phyloP scores from a whole-genome alignment of 441 rosid genomes.

The Croton laevigatus region DNA sequence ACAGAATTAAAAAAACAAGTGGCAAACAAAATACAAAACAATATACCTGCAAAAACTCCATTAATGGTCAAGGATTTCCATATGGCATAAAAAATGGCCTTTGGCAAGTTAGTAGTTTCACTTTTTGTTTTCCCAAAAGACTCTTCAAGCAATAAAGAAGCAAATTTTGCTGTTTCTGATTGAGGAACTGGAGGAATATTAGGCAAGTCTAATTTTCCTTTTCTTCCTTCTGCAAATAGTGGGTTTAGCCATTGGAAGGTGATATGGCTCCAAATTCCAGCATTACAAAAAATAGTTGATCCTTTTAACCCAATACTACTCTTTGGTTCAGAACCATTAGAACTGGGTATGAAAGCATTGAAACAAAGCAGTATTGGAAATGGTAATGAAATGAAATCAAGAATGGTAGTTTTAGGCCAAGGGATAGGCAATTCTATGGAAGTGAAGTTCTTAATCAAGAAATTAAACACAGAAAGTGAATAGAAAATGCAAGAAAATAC shows the following conservation, averaged over 20 bases:
- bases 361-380: constrained; percentile 37
- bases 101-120: constrained; percentile 34
- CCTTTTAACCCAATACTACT: constrained; percentile 14
- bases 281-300: constrained; percentile 23
- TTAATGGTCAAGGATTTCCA: constrained; percentile 47
- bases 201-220: constrained; percentile 39
- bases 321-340: constrained; percentile 1
- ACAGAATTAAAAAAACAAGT: not conserved
- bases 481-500: constrained; percentile 30
- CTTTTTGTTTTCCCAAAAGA: constrained; percentile 38
- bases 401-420: constrained; percentile 30
- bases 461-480: constrained; percentile 30
- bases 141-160: constrained; percentile 48
- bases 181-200: constrained; percentile 49
- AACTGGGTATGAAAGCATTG: constrained; percentile 22
- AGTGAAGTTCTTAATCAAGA: constrained; percentile 26
- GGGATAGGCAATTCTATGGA: constrained; percentile 26
- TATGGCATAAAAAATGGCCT: constrained; percentile 37
- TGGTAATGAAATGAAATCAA: constrained; percentile 45
- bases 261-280: constrained; percentile 54
- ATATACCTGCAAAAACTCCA: constrained; percentile 57
- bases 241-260: constrained; percentile 67
- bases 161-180: constrained; percentile 50
- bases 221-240: constrained; percentile 39
- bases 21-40: not conserved